These are phyloP conservation scores for Acer campestre DNA, from an alignment of 345 rosid genomes.

Conservation along the genomic window DNA sequence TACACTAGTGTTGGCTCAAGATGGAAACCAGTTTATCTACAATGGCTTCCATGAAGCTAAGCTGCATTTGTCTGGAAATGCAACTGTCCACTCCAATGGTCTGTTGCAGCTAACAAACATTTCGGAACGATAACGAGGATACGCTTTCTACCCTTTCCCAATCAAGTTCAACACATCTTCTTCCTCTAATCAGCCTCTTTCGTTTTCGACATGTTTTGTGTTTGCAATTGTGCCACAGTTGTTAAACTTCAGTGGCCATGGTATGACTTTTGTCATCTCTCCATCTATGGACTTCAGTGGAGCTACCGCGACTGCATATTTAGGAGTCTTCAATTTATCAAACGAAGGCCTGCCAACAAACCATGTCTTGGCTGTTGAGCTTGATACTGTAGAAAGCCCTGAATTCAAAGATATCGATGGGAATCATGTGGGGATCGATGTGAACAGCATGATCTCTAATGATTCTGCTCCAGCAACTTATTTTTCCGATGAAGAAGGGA, in stretches of 20 bases:
- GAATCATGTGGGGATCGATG: constrained; percentile 66
- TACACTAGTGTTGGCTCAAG: background rate
- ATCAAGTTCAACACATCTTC: background rate
- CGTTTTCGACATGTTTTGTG: constrained; percentile 23
- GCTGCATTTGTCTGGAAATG: constrained; percentile 4
- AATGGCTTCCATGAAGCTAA: constrained; percentile 3
- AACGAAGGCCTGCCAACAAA: constrained; percentile 42
- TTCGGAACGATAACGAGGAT: constrained; percentile 21
- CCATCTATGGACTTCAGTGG: constrained; percentile 19
- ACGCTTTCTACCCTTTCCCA: background rate
- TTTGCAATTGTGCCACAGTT: constrained; percentile 30
- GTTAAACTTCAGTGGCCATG: constrained; percentile 18
- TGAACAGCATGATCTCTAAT: constrained; percentile 43
- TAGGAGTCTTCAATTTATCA: constrained; percentile 44
- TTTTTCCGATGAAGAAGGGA: constrained; percentile 25
- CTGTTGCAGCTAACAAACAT: constrained; percentile 59
- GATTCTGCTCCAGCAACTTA: constrained; percentile 43
- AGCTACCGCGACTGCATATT: constrained; percentile 9
- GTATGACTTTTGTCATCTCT: constrained; percentile 28
- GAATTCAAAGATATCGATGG: constrained; percentile 47
- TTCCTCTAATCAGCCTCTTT: background rate
- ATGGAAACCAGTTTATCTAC: constrained; percentile 7
- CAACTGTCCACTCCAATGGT: constrained; percentile 48
- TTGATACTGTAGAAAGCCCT: constrained; percentile 44
- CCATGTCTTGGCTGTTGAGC: constrained; percentile 52